Evolutionary conservation across 1,284 basidiomycete genomes (phyloP).

Genomic region (Ceratobasidium sp.): DNA sequence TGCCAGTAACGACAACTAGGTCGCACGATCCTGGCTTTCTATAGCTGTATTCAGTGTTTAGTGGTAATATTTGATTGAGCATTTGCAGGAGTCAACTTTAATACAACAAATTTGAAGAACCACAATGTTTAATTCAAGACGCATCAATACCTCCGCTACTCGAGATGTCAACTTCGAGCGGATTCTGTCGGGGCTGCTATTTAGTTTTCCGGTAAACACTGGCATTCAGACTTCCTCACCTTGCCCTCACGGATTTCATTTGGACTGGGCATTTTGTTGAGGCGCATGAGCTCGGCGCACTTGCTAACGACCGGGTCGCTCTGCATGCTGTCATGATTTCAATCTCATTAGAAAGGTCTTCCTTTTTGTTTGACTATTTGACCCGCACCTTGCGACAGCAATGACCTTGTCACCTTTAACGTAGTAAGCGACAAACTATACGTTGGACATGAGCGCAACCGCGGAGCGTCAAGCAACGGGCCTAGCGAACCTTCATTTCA

Average conservation of each 20-base stretch:
- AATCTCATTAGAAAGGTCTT: not conserved
- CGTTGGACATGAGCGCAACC: conserved; percentile 45
- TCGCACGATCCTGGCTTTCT: not conserved
- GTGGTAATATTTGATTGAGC: not conserved
- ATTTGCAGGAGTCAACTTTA: not conserved
- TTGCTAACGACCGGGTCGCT: conserved; percentile 83
- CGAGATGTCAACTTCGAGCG: conserved; percentile 48
- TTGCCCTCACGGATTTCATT: conserved; percentile 71
- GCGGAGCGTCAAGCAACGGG: not conserved
- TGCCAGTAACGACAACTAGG: no score
- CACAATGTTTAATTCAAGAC: not conserved
- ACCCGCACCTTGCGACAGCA: conserved; percentile 74
- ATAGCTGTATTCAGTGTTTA: no score
- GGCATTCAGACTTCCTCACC: conserved; percentile 44
- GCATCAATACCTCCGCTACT: conserved; percentile 1
- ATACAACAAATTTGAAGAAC: not conserved
- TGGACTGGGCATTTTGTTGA: conserved; percentile 82
- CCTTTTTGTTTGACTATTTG: not conserved
- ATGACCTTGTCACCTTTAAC: conserved; percentile 77
- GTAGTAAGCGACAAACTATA: conserved; percentile 86
- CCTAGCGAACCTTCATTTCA: conserved; percentile 73
- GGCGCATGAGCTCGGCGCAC: conserved; percentile 79
- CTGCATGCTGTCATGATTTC: conserved; percentile 67
- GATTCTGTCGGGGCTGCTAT: conserved; percentile 43
- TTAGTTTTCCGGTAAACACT: not conserved